Conservation (phyloP, 31 red algal species). For the Odonthalia washingtoniensis region DNA sequence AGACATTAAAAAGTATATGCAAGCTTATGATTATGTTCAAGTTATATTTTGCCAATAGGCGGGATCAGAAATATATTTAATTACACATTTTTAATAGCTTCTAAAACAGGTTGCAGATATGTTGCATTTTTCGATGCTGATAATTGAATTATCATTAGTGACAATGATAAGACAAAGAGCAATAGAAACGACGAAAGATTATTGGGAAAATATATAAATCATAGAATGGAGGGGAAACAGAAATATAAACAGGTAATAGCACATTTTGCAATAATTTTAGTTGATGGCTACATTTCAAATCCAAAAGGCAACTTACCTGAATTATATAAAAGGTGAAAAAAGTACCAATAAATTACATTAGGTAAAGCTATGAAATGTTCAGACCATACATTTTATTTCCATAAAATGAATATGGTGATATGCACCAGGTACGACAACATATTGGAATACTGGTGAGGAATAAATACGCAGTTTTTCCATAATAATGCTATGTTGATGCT, state of each 20-base stretch:
- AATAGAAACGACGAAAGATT: background rate
- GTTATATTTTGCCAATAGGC: conserved; percentile 62
- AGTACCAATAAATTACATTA: background rate
- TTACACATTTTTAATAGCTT: conserved; percentile 50
- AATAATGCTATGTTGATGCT: conserved; percentile 49
- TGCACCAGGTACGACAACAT: background rate
- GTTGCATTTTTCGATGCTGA: conserved; percentile 64
- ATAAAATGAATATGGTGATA: conserved; percentile 3
- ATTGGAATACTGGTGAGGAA: conserved; percentile 40
- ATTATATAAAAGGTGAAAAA: conserved; percentile 38
- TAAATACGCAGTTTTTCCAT: conserved; percentile 10
- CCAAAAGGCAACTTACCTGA: conserved; percentile 45
- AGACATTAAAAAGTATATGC: background rate
- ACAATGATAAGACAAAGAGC: background rate
- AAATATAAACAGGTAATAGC: conserved; percentile 10
- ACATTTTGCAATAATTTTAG: conserved; percentile 32
- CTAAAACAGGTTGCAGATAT: conserved; percentile 52
- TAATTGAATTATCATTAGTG: conserved; percentile 52
- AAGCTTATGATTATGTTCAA: conserved; percentile 24
- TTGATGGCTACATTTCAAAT: conserved; percentile 26
- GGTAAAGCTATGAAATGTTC: conserved; percentile 25
- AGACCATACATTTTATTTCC: conserved; percentile 22
- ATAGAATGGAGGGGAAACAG: conserved; percentile 16
- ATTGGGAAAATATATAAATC: conserved; percentile 13
- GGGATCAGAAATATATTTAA: conserved; percentile 54